Base-by-base conservation (phyloP, 768 basidiomycete species). In the Tulasnella sp. region DNA sequence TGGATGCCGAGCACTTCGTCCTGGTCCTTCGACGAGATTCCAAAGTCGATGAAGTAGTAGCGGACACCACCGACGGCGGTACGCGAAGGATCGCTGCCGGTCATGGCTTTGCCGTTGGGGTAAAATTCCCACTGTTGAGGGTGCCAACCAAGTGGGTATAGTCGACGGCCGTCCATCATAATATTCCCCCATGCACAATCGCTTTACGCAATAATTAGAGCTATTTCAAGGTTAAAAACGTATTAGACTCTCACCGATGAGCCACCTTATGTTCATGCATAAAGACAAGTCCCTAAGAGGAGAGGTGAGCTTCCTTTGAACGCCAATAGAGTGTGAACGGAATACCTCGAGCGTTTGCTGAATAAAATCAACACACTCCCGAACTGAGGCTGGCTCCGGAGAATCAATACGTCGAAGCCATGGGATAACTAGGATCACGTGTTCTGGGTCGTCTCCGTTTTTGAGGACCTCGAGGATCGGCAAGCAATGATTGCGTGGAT, bases 21-120 rank as follows among this genome's bases (percentile, higher is more conserved):
- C 52, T 72, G 42, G 3, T 58, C 71, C 15, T 29, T 38, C 22
- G 76, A 54, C 29, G 76, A 77, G 25, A 77, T 54, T 9, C 71
- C 76, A 37, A 77, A 77, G 71, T 77, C 76, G 29, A 77, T 72
- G 29, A 77, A 72, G 25, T 72, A 77, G 34, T 77, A 77, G 22
- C 76, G 29, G 3, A 72, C 70, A 38, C 52, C 70, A 7, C 70
- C 70, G 31, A 45, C 69, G 1, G 69, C 76, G 0, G 76, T 77
- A 36, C 76, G 34, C 15, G 69, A 71, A 6, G 52, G 71, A 17
- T 38, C 37, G 38, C 38, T 36, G n/a, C 45, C 31, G 6, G 9
- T 67, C 29, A 39, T 15, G 1, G 3, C 9, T 19, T 29, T 34
- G 1, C 69, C 70, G 14, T 72, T 58, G 2, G 70, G 76, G 4